Evolutionary conservation across 495 filamentous ascomycete species (phyloP), one percentile per base, ranked within the genome.

Genomic region (Geopyxis carbonaria): DNA sequence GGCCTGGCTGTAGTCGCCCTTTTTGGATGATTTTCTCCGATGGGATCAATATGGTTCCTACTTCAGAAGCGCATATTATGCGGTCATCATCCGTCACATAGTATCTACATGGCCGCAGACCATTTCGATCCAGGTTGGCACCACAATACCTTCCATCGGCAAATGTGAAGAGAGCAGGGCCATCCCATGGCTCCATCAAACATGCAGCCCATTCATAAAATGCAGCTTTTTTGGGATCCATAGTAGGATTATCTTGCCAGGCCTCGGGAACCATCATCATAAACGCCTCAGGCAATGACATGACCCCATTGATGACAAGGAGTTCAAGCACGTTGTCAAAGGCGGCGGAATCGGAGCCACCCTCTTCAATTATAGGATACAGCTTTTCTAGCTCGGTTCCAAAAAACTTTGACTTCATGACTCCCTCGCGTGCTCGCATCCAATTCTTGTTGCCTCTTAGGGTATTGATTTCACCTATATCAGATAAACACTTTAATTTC

Each of bases 121-220:
- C 89, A 57, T 99, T 99, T 53, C 89, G 77, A 64, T 99, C 89
- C n/a, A 99, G 70, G 55, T 93, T 95, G 37, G 89, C 89, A 68
- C 89, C 89, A 51, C 89, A 99, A 65, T 92, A 99, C 45, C 89
- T 74, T 36, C 89, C 89, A 60, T 99, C 89, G 20, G 91, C 80
- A 60, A 99, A 99, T 2, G 87, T 94, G 66, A 99, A 99, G 18
- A 99, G 71, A 43, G 89, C 89, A 11, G 89, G 89, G 6, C 89
- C 89, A 61, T 99, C 89, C 89, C 89, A 99, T 20, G 89, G 87
- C 64, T 99, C 89, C 89, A 99, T 99, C 67, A 93, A 78, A 62
- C 89, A 99, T 31, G 85, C 87, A 45, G 89, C 89, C 89, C 89
- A 99, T 59, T 99, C 89, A 61, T 99, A 99, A 63, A 94, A 99